Conservation (phyloP, 352 stramenopile species). For the Peronospora farinosa region DNA sequence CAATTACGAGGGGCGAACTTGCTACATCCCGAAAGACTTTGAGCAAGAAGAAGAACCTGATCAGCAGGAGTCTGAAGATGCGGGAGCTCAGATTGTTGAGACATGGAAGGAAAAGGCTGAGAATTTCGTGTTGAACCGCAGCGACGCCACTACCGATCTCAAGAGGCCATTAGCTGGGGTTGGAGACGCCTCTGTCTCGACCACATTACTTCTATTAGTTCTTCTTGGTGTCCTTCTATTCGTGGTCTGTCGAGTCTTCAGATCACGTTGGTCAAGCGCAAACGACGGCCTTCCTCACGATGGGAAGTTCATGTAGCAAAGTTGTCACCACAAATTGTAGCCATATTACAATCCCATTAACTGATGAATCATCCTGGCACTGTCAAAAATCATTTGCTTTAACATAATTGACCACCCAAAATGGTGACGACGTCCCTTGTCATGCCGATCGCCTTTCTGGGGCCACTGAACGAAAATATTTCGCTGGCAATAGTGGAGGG, state of each 20-base stretch:
- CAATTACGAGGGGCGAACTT: slow-evolving; percentile 70
- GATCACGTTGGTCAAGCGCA: slow-evolving; percentile 1
- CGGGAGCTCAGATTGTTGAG: slow-evolving; percentile 29
- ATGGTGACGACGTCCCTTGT: slow-evolving; percentile 42
- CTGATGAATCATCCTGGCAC: slow-evolving; percentile 5
- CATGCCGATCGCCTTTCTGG: slow-evolving; percentile 59
- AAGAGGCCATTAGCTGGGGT: slow-evolving; percentile 20
- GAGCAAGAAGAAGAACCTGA: slow-evolving; percentile 24
- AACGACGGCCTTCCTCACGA: slow-evolving; percentile 21
- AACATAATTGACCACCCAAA: slow-evolving; percentile 1
- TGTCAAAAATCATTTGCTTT: slow-evolving; percentile 5
- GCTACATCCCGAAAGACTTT: slow-evolving; percentile 71
- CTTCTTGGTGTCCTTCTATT: slow-evolving; percentile 42
- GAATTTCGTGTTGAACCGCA: slow-evolving; percentile 49
- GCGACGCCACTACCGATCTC: slow-evolving; percentile 15
- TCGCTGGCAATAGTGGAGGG: slow-evolving; percentile 64
- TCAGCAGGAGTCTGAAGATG: slow-evolving; percentile 23
- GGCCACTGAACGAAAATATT: slow-evolving; percentile 71
- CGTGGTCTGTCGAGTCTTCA: slow-evolving; percentile 39
- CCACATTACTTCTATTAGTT: slow-evolving; percentile 35
- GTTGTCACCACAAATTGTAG: slow-evolving; percentile 2
- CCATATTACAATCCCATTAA: slow-evolving; percentile 15
- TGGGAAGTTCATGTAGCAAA: slow-evolving; percentile 27
- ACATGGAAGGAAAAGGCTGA: slow-evolving; percentile 61
- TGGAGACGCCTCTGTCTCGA: slow-evolving; percentile 28